Base-by-base conservation (phyloP, 352 stramenopile genomes). In the Phytophthora hybrid region DNA sequence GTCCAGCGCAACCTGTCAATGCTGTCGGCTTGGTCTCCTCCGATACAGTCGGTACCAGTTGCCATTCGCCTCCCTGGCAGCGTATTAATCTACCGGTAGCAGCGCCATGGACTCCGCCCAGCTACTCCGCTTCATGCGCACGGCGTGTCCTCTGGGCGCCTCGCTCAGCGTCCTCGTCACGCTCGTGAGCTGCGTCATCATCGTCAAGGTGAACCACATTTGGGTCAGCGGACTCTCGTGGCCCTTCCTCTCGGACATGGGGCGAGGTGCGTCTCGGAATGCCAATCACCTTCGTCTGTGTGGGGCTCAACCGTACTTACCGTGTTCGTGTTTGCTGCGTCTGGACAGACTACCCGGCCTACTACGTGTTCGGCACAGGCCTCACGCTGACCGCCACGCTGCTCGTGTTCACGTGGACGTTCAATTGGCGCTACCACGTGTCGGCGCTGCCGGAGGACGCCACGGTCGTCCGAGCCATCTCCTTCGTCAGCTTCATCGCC, bases 231-330 rank as follows among this genome's bases (percentile, higher is more conserved):
- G 81, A 52, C 78, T 91, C 47, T 67, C 74, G 14, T 91, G 83
- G 83, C 83, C 83, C 10, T 91, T 86, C 73, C 79, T 91, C 47
- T 91, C 83, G 29, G 81, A 89, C 62, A 91, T 87, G 74, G 83
- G 83, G 23, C 79, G 83, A 78, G 83, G 82, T 84, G 46, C 60
- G 66, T 64, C 13, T 49, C 18, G 14, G 21, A 4, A 2, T 3
- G 2, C 14, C 9, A 10, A 14, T 41, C 10, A 16, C 34, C 10
- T 41, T 41, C 34, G 11, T 41, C 34, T 41, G 11, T 41, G 34
- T 41, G 34, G 8, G 4, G 3, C 9, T 41, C 9, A 9, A 13
- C 34, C 34, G 10, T 41, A 41, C 11, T 16, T 41, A 41, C 4
- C 34, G 14, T 26, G 23, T 26, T 26, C 23, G 34, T 41, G 34